Base-by-base conservation (phyloP, 2,329 filamentous ascomycete species). In the Alternaria angustiovoidea region DNA sequence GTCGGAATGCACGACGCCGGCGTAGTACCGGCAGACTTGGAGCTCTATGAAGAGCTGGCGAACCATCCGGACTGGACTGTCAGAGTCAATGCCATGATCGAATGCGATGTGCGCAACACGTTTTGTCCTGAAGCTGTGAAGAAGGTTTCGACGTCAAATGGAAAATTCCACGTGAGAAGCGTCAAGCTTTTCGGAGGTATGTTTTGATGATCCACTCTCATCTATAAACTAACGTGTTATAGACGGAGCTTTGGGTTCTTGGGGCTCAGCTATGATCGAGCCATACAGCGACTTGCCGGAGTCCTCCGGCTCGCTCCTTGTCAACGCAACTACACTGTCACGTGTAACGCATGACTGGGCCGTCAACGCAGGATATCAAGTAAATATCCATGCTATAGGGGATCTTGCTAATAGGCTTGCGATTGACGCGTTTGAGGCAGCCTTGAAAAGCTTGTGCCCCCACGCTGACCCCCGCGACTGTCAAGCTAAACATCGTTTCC, bases 381-480 rank as follows among this genome's bases (percentile, higher is more conserved):
- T 91, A 57, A 90, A 89, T 70, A 89, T 91, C 61, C 89, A 91
- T 74, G 89, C 89, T 48, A 91, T 91, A 59, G 89, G 89, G 8
- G 89, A 92, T 74, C 81, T 86, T 5, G 89, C 89, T 16, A 91
- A 90, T 71, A 84, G 88, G 26, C 81, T 87, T 32, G 87, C 88
- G 57, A 78, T 91, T 44, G 85, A 90, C 65, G 88, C 89, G 8
- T 84, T 91, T 52, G 83, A 86, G 47, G 80, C 81, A 7, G 85
- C 87, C 9, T 81, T 91, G 5, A 75, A 79, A n/a, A 70, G 81
- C 20, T 70, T 85, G 18, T 91, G 89, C 62, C 82, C 84, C 14
- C 73, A 71, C 6, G 65, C 65, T 32, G 66, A 68, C 54, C 68
- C 66, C 18, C 63, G 72, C n/a, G 70, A 78, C 28, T 89, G 88